Base-by-base conservation (phyloP, 2,329 filamentous ascomycete species). In the Penicillium rolfsii region DNA sequence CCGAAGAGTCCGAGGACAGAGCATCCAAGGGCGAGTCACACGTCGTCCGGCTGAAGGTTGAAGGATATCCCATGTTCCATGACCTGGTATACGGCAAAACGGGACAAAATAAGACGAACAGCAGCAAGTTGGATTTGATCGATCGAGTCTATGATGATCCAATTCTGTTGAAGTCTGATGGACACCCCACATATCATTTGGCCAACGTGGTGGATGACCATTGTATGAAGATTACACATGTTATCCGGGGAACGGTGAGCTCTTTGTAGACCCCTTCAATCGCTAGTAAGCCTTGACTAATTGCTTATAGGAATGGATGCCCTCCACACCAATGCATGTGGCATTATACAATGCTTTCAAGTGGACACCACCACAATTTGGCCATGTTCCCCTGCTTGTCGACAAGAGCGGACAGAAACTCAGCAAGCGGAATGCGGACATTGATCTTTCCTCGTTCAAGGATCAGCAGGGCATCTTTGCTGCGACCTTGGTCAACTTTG, bases 141-240 rank as follows among this genome's bases (percentile, higher is more conserved):
- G 80, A 82, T 57, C 77, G 76, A 38, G 82, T 84, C 26, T 89
- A 83, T 64, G 91, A 95, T 67, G 93, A 98, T 71, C 94, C 93
- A 22, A 91, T 99, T 62, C 82, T 99, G 43, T 81, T 97, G 62
- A 99, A 99, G 76, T 89, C 88, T 0, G 95, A 99, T 73, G 93
- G 93, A 0, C 90, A 90, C 65, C 95, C 95, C 0, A 99, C 96
- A 0, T 99, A 99, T 72, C 95, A 99, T 76, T 89, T 99, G 63
- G 95, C 95, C 4, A 99, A 98, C 72, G 94, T 99, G 8, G 89
- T 99, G 4, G 95, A 99, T 72, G 95, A 99, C 72, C 91, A 97
- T 75, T 82, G 90, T 62, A 99, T 99, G 95, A 81, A 91, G 61
- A 96, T 99, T 67, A 97, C 93, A 0, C 94, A 98, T 76, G 95